Evolutionary conservation across 179 eudicot genomes (phyloP).

Genomic region (Actinidia arguta): DNA sequence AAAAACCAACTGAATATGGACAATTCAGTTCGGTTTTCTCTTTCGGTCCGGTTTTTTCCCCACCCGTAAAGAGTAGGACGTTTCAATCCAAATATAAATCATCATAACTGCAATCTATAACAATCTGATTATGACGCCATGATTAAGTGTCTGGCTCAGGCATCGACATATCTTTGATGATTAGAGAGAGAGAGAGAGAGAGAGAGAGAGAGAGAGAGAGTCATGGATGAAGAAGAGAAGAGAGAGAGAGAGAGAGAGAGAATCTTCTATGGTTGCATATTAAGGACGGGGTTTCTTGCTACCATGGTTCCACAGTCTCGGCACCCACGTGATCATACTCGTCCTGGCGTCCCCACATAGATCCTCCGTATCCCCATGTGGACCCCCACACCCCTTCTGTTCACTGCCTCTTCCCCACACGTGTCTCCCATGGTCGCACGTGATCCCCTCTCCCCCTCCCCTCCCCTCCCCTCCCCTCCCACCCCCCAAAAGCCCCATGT

Average conservation of each 20-base stretch:
- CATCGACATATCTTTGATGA: not conserved
- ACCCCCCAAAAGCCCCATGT: not conserved
- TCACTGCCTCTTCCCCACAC: slow-evolving; percentile 35
- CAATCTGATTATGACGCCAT: not conserved
- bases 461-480: not conserved
- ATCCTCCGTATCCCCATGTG: slow-evolving; percentile 62
- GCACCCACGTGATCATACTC: slow-evolving; percentile 47
- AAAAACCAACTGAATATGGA: no score
- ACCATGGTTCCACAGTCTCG: slow-evolving; percentile 21
- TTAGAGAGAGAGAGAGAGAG: not conserved
- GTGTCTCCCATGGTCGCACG: slow-evolving; percentile 47
- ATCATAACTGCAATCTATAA: not conserved
- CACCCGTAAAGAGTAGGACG: no score
- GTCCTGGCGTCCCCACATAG: slow-evolving; percentile 47
- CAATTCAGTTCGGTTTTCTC: no score
- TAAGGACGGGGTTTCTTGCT: not conserved
- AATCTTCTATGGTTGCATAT: not conserved
- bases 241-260: not conserved
- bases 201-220: not conserved
- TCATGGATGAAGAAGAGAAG: no score
- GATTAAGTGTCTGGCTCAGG: not conserved
- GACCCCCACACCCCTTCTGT: slow-evolving; percentile 21
- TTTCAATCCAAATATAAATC: no score
- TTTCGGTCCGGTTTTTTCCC: no score
- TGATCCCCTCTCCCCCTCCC: slow-evolving; percentile 12